A percentile compares a stretch with the other conserved stretches of the same genome.
These are phyloP conservation scores for Raffaelea albimanens DNA, from an alignment of 2,329 filamentous ascomycete genomes.

Conservation along the genomic window DNA sequence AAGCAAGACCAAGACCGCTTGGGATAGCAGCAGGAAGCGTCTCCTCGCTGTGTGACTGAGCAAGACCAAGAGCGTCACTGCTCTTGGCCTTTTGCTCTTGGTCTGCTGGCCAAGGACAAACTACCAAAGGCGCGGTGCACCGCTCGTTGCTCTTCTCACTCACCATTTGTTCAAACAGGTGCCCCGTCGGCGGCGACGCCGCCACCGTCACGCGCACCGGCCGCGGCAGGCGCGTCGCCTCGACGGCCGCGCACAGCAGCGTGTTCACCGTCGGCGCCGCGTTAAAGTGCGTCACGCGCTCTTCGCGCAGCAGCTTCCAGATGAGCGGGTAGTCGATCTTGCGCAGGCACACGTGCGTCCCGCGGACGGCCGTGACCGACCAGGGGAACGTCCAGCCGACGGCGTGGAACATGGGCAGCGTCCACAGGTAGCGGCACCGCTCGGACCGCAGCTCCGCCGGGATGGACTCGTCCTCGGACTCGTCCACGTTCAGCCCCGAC, in stretches of 20 bases:
- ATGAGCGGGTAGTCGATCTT: slow-evolving; percentile 94
- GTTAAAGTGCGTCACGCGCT: slow-evolving; percentile 89
- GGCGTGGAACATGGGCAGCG: slow-evolving; percentile 74
- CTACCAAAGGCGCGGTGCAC: no score
- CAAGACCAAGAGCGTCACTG: neutral
- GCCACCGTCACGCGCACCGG: slow-evolving; percentile 85
- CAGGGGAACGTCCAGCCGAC: slow-evolving; percentile 83
- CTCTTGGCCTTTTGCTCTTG: no score
- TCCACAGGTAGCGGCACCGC: slow-evolving; percentile 81
- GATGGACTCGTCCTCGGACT: slow-evolving; percentile 19
- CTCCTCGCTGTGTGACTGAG: no score
- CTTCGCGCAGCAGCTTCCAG: slow-evolving; percentile 78
- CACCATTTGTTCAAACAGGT: slow-evolving; percentile 91
- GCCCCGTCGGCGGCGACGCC: slow-evolving; percentile 78
- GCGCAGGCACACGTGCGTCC: slow-evolving; percentile 88
- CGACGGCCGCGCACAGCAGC: slow-evolving; percentile 69
- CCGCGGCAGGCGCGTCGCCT: slow-evolving; percentile 59
- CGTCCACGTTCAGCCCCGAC: slow-evolving; percentile 60
- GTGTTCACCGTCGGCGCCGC: slow-evolving; percentile 96
- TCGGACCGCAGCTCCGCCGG: slow-evolving; percentile 42
- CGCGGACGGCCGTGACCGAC: slow-evolving; percentile 79
- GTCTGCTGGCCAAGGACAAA: no score
- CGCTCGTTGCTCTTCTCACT: slow-evolving; percentile 6
- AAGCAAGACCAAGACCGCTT: neutral
- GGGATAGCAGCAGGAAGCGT: neutral